Conservation (phyloP, 1,284 basidiomycete species). For the Fomitopsis betulina region DNA sequence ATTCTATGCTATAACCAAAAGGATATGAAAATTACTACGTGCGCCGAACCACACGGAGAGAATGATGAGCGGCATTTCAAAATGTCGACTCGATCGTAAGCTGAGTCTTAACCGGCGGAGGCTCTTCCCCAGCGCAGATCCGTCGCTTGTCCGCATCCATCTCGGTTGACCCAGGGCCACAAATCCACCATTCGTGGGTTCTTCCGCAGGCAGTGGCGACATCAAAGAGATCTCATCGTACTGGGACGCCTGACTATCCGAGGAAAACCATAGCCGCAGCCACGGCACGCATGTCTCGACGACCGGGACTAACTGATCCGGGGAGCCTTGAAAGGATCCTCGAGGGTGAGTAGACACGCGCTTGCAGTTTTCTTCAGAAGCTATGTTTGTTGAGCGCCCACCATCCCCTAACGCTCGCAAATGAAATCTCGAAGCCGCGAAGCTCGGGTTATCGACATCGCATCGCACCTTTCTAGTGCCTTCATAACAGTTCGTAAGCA, state of each 20-base stretch:
- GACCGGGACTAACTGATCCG: too few relatives aligned
- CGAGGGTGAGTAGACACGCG: neutral
- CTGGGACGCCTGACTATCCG: neutral
- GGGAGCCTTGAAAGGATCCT: too few relatives aligned
- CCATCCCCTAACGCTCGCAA: neutral
- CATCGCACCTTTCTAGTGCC: neutral
- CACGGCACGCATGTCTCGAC: too few relatives aligned
- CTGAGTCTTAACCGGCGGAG: slow-evolving; percentile 4
- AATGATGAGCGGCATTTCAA: neutral
- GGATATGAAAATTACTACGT: too few relatives aligned
- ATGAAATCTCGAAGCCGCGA: neutral
- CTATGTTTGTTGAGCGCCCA: neutral
- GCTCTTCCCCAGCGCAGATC: slow-evolving; percentile 1
- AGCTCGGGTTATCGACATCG: neutral
- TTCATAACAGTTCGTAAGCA: neutral
- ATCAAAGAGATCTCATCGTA: neutral
- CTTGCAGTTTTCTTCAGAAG: too few relatives aligned
- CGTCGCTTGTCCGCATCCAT: neutral
- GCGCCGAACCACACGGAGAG: neutral
- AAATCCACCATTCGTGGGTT: neutral
- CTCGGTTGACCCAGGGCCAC: neutral
- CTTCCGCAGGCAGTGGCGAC: neutral
- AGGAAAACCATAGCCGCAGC: neutral
- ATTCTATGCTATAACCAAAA: too few relatives aligned
- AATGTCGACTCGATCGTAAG: neutral